Conservation (phyloP, 2,329 filamentous ascomycete species). For the Penicillium digitatum region DNA sequence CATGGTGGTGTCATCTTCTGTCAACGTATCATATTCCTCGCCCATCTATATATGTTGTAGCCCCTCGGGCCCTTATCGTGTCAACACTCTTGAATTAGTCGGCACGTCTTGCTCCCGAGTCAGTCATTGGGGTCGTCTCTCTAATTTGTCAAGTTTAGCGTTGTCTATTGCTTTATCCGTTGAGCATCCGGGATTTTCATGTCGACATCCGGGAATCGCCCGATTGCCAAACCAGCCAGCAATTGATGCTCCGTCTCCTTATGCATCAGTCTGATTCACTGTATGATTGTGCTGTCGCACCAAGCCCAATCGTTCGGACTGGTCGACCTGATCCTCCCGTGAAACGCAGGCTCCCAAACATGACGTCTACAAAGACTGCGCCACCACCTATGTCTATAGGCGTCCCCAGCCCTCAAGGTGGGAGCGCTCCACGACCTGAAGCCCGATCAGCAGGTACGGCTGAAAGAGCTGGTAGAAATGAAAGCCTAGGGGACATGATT, state of each 20-base stretch:
- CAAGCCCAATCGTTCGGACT: constrained; percentile 35
- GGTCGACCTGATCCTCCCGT: constrained; percentile 29
- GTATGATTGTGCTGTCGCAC: constrained; percentile 30
- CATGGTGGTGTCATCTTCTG: constrained; percentile 14
- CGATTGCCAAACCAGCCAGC: constrained; percentile 19
- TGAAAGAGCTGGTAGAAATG: constrained; percentile 29
- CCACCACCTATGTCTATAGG: constrained; percentile 13
- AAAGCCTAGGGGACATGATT: constrained; percentile 35
- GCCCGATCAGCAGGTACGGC: constrained; percentile 33
- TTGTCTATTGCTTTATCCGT: neutral
- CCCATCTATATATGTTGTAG: constrained; percentile 5
- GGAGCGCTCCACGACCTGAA: constrained; percentile 14
- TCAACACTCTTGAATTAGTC: constrained; percentile 5
- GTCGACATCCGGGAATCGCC: constrained; percentile 6
- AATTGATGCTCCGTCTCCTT: constrained; percentile 19
- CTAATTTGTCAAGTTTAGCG: constrained; percentile 8
- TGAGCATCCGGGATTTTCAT: neutral
- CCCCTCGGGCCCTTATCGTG: neutral
- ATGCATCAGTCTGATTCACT: constrained; percentile 31
- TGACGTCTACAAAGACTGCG: constrained; percentile 17
- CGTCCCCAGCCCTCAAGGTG: constrained; percentile 10
- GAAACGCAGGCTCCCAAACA: constrained; percentile 24
- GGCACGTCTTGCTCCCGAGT: neutral
- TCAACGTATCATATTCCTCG: neutral
- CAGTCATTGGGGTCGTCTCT: neutral